Evolutionary conservation across 768 basidiomycete genomes (phyloP).

Genomic region (Pleurotus cornucopiae): DNA sequence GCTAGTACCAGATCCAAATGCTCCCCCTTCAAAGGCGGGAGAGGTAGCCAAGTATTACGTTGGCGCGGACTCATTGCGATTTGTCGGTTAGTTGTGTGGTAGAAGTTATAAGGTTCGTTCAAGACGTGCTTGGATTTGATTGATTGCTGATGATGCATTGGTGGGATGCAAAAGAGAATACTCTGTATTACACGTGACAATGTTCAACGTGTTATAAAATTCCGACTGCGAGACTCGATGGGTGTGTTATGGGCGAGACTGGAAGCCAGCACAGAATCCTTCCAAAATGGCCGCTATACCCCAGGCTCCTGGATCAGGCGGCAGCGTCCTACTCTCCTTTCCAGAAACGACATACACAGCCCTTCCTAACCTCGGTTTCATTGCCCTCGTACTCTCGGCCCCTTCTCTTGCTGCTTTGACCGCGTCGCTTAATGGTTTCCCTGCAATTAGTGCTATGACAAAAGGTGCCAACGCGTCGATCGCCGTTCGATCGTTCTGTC

Average conservation of each 20-base stretch:
- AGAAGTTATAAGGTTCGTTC: background rate
- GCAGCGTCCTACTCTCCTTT: slow-evolving; percentile 20
- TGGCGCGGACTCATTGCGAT: slow-evolving; percentile 73
- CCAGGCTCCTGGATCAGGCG: slow-evolving; percentile 56
- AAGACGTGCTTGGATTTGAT: too few relatives aligned
- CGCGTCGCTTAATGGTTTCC: slow-evolving; percentile 22
- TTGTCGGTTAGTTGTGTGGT: slow-evolving; percentile 58
- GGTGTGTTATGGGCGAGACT: background rate
- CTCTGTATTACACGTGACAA: too few relatives aligned
- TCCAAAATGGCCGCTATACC: slow-evolving; percentile 39
- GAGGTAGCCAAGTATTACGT: slow-evolving; percentile 83
- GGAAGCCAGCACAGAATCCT: slow-evolving; percentile 22
- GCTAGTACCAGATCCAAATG: slow-evolving; percentile 70
- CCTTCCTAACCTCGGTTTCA: slow-evolving; percentile 43
- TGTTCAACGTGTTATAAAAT: too few relatives aligned
- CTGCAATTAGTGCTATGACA: slow-evolving; percentile 25
- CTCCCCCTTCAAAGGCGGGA: slow-evolving; percentile 59
- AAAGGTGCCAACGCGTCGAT: slow-evolving; percentile 52
- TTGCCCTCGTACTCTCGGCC: slow-evolving; percentile 42
- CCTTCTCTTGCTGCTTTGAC: slow-evolving; percentile 35
- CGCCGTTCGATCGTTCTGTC: slow-evolving; percentile 52
- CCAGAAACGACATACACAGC: slow-evolving; percentile 43
- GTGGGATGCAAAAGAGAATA: too few relatives aligned
- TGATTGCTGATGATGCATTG: too few relatives aligned
- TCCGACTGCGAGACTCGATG: too few relatives aligned